Base-by-base conservation (phyloP, 345 rosid genomes). In the Sonneratia caseolaris region DNA sequence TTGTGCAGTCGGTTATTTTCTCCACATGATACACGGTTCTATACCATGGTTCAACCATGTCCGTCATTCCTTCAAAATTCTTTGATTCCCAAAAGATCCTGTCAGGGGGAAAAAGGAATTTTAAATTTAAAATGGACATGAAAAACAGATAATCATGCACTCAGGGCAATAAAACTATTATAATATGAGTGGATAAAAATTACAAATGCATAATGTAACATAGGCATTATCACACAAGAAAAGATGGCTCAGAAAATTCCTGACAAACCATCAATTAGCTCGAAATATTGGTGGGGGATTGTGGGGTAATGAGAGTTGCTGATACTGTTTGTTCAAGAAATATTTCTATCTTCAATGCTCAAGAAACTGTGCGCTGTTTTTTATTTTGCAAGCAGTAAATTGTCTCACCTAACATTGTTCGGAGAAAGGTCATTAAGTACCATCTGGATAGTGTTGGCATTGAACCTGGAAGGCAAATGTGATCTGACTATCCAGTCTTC, bases 41-140 rank as follows among this genome's bases (percentile, higher is more conserved):
- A 83, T 94, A 94, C 96, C 96, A 94, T 37, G 97, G 98, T 82
- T 94, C 97, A 57, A 71, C 83, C 89, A 73, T 85, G 70, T 86
- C 84, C 68, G 95, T 86, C 53, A 76, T 77, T 70, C 91, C 97
- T 83, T 91, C 96, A 86, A 94, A 94, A 68, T 84, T 86, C 85
- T 94, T 87, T 14, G 98, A 94, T 74, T 85, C 91, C 96, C 98
- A 94, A 65, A 91, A 84, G 78, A 94, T 88, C 77, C 98, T 94
- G 83, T 71, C 66, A 74, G 77, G 5, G 32, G 32, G 1, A 53
- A 76, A 57, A 75, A 68, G 5, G 57, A 43, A 56, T 45, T 73
- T 76, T 64, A 0, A 43, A 7, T 8, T n/a, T 22, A 32, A 48
- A 27, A 64, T 4, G 19, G 49, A 38, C 27, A 55, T 36, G 7